A percentile compares a stretch with the other conserved stretches of the same genome.
phyloP scores from a whole-genome alignment of 1,284 basidiomycete species.

The Anthracocystis walkeri region DNA sequence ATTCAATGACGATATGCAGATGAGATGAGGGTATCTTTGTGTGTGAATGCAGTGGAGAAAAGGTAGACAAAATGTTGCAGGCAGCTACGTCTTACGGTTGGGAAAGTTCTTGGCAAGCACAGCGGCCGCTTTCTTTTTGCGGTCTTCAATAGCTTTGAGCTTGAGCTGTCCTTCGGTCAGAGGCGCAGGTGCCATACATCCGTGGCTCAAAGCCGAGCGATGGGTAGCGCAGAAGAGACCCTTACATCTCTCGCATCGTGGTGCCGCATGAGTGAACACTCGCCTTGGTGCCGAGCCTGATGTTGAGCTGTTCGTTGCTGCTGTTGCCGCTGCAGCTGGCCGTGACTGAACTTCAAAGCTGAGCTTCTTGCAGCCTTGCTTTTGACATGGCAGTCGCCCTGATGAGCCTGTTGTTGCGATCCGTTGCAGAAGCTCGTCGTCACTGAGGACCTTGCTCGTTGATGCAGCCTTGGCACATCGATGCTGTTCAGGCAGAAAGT shows the following conservation, averaged over 20 bases:
- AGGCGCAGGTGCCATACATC: slow-evolving; percentile 51
- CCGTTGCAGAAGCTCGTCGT: slow-evolving; percentile 35
- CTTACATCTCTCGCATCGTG: slow-evolving; percentile 56
- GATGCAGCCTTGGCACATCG: slow-evolving; percentile 41
- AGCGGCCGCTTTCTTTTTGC: slow-evolving; percentile 61
- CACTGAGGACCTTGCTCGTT: slow-evolving; percentile 31
- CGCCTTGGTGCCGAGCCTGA: slow-evolving; percentile 8
- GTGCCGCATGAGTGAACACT: slow-evolving; percentile 51
- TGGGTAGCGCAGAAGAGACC: slow-evolving; percentile 58
- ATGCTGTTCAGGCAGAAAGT: slow-evolving; percentile 57
- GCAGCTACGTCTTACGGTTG: slow-evolving; percentile 31
- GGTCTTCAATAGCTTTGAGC: slow-evolving; percentile 53
- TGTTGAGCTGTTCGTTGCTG: not conserved
- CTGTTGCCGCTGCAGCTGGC: slow-evolving; percentile 3
- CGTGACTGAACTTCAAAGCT: slow-evolving; percentile 44
- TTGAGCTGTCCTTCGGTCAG: slow-evolving; percentile 57
- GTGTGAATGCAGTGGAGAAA: not conserved
- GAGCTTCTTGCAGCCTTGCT: slow-evolving; percentile 55
- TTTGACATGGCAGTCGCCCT: slow-evolving; percentile 58
- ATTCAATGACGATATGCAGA: slow-evolving; percentile 6
- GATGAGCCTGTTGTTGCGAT: slow-evolving; percentile 23
- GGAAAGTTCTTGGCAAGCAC: slow-evolving; percentile 60
- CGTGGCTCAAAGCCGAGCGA: slow-evolving; percentile 47
- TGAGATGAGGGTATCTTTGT: slow-evolving; percentile 17
- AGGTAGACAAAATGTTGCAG: not conserved